These are phyloP conservation scores for Brassica rapa DNA, from an alignment of 345 rosid genomes.

Conservation along the genomic window DNA sequence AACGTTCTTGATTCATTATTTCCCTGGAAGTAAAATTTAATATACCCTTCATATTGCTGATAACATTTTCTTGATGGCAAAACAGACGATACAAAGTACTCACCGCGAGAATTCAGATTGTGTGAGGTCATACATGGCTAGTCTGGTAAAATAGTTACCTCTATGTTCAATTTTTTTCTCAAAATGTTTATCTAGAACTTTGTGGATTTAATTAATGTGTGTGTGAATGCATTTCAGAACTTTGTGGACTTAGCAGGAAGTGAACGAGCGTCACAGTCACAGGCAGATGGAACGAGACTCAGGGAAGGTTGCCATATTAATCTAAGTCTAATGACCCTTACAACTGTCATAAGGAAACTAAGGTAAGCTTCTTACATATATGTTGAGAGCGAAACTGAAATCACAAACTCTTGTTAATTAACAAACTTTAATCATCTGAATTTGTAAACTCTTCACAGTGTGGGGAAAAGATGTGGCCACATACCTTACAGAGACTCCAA, in stretches of 20 bases:
- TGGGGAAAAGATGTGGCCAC: constrained; percentile 93
- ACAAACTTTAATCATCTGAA: not conserved
- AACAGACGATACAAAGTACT: constrained; percentile 88
- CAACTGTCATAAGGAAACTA: constrained; percentile 95
- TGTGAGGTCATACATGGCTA: constrained; percentile 92
- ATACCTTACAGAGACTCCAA: constrained; percentile 96
- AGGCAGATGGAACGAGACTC: constrained; percentile 95
- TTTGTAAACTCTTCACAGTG: constrained; percentile 50
- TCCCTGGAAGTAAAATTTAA: not conserved
- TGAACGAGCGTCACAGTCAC: constrained; percentile 97
- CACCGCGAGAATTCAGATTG: constrained; percentile 92
- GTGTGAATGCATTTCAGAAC: constrained; percentile 60
- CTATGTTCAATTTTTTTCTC: not conserved
- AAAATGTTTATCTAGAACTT: constrained; percentile 41
- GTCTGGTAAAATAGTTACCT: constrained; percentile 60
- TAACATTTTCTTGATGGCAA: constrained; percentile 30
- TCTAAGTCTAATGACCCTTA: constrained; percentile 97
- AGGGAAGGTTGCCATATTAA: constrained; percentile 99
- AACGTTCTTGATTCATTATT: constrained; percentile 26
- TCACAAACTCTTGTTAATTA: not conserved
- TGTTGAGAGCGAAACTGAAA: not conserved
- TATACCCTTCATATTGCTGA: constrained; percentile 21
- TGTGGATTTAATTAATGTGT: constrained; percentile 53
- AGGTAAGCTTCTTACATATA: constrained; percentile 52
- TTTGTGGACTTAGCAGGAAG: constrained; percentile 99